Base-by-base conservation (phyloP, 768 basidiomycete species). In the Fomitopsis pulvina region DNA sequence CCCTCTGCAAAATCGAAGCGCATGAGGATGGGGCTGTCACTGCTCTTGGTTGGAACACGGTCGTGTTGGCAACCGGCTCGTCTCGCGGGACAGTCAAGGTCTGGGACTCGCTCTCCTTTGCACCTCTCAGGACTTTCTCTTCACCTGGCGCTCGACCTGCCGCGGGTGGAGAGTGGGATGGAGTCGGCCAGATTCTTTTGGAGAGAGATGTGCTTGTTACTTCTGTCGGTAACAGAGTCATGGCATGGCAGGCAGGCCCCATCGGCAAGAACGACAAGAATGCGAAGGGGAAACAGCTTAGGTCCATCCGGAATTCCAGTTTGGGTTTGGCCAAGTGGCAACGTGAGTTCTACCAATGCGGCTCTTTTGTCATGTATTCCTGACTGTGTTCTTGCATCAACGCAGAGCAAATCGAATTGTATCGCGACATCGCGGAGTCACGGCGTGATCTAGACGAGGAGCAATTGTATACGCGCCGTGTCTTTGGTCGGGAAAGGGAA, bases 81-180 rank as follows among this genome's bases (percentile, higher is more conserved):
- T 70, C 75, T 0, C 64, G 71, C 1, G 89, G 89, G 2, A 68
- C 71, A 5, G 73, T 81, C 2, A 70, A 66, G 16, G 70, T 85
- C 12, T 87, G 81, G 73, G 85, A 91, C 56, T 76, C 77, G 2
- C 67, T 88, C 54, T 83, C 79, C 0, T 73, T 88, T 27, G 72
- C 72, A 28, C 73, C 68, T 3, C 58, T 90, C 41, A 73, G 82
- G 20, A 68, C 71, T 22, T 81, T 89, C 56, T 53, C 71, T 0
- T 71, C 74, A 2, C 79, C 81, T 12, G 47, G 44, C 16, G 24
- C 47, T 30, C 50, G 55, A 22, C 61, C 61, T 20, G 48, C 59
- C 4, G 64, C 60, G 1, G 68, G 70, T 9, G 57, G 63, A 0
- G 71, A 69, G 16, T 60, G 65, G 59, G 73, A 74, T 52, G 59